These are phyloP conservation scores for Isabelozyma gotoi DNA, from an alignment of 805 yeast genomes.

Conservation along the genomic window DNA sequence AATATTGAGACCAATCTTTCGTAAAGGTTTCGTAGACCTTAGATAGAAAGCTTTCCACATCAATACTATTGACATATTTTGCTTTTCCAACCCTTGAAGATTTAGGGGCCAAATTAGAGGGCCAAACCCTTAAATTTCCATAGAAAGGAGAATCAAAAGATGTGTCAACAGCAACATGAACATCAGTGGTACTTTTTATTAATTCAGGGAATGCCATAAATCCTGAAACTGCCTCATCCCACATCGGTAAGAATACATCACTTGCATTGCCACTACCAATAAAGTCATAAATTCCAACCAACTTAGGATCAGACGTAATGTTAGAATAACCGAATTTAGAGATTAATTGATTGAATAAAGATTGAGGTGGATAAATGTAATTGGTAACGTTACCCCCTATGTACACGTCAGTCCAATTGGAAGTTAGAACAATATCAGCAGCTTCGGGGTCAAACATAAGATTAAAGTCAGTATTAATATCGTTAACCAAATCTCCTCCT, in stretches of 20 bases:
- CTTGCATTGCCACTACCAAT: constrained; percentile 38
- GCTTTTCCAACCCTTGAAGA: constrained; percentile 35
- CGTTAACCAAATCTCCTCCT: constrained; percentile 19
- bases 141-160: constrained; percentile 42
- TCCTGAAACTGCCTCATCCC: constrained; percentile 43
- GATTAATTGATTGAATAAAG: constrained; percentile 30
- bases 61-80: constrained; percentile 30
- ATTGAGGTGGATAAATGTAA: constrained; percentile 38
- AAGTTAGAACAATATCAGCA: constrained; percentile 42
- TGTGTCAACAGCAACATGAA: constrained; percentile 37
- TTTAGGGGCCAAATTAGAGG: constrained; percentile 34
- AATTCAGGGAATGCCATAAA: constrained; percentile 37
- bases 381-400: constrained; percentile 46
- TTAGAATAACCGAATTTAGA: constrained; percentile 30
- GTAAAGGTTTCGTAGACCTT: constrained; percentile 29
- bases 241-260: constrained; percentile 36
- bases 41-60: constrained; percentile 28
- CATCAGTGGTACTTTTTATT: constrained; percentile 25
- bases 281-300: constrained; percentile 23
- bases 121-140: constrained; percentile 39
- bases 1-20: constrained; percentile 38
- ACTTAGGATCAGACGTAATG: constrained; percentile 26
- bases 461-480: constrained; percentile 44
- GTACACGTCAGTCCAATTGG: constrained; percentile 36
- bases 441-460: constrained; percentile 46